These are phyloP conservation scores for Clonostachys rhizophaga DNA, from an alignment of 2,329 filamentous ascomycete species.

Conservation along the genomic window DNA sequence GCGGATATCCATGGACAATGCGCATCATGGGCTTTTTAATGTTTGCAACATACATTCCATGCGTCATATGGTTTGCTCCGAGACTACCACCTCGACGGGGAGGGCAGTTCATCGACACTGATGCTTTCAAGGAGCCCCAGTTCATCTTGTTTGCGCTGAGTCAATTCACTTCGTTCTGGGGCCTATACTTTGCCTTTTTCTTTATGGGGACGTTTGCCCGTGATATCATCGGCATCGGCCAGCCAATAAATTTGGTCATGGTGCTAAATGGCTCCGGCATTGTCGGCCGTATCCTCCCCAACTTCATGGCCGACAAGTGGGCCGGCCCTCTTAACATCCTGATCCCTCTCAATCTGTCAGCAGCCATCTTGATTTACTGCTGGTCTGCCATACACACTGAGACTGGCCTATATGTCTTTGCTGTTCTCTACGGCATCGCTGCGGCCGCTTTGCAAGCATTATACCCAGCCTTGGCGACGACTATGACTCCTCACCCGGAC, in stretches of 20 bases:
- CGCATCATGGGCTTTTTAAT: conserved; percentile 19
- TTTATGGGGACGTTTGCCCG: conserved; percentile 44
- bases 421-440: conserved; percentile 56
- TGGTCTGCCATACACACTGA: conserved; percentile 54
- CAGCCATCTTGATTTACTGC: conserved; percentile 39
- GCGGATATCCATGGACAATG: conserved; percentile 18
- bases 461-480: conserved; percentile 44
- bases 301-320: conserved; percentile 47
- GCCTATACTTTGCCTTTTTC: conserved; percentile 37
- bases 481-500: neutral
- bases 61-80: conserved; percentile 27
- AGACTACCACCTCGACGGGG: conserved; percentile 30
- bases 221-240: conserved; percentile 21
- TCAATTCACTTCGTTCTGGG: conserved; percentile 26
- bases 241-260: conserved; percentile 56
- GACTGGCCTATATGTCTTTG: conserved; percentile 54
- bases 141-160: conserved; percentile 25
- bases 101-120: conserved; percentile 34
- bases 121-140: conserved; percentile 32
- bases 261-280: conserved; percentile 61
- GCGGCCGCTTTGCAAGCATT: conserved; percentile 59
- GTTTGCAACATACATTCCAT: conserved; percentile 17
- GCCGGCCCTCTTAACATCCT: conserved; percentile 58
- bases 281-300: conserved; percentile 53
- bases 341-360: conserved; percentile 36